phyloP scores from a whole-genome alignment of 768 basidiomycete genomes.

The Leccinum pellstonianum region DNA sequence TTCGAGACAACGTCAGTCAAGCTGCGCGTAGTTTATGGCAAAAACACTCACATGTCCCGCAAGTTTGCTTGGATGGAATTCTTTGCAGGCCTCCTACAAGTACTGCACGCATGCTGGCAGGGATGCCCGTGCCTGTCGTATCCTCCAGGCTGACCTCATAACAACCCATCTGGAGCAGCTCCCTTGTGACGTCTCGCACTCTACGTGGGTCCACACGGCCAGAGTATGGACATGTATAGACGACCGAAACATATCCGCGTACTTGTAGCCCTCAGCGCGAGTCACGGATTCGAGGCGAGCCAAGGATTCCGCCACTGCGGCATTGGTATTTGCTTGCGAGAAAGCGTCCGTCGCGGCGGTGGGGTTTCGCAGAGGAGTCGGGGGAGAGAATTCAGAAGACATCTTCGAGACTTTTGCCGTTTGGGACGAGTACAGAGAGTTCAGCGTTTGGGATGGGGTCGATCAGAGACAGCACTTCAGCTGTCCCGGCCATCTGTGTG shows the following conservation, averaged over 20 bases:
- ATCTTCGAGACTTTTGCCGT: too few species aligned
- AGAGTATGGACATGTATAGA: slow-evolving; percentile 73
- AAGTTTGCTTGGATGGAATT: slow-evolving; percentile 60
- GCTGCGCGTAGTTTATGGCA: slow-evolving; percentile 15
- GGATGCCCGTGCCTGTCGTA: slow-evolving; percentile 69
- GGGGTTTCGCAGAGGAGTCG: too few species aligned
- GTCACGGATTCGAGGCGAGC: slow-evolving; percentile 40
- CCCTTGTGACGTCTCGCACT: slow-evolving; percentile 69
- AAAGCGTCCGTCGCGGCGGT: too few species aligned
- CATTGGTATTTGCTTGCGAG: too few species aligned
- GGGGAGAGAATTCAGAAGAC: too few species aligned
- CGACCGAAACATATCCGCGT: too few species aligned
- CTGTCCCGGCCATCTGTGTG: too few species aligned
- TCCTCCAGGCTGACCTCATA: slow-evolving; percentile 93
- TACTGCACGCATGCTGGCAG: slow-evolving; percentile 58
- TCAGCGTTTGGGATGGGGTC: too few species aligned
- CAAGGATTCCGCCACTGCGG: slow-evolving; percentile 66
- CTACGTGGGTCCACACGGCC: slow-evolving; percentile 63
- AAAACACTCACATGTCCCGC: slow-evolving; percentile 54
- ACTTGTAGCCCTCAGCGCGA: too few species aligned
- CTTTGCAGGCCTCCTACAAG: slow-evolving; percentile 64
- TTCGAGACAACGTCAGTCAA: neutral
- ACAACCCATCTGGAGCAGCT: slow-evolving; percentile 85
- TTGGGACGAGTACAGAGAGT: too few species aligned
- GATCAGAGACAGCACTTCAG: too few species aligned